Evolutionary conservation across 2,329 filamentous ascomycete species (phyloP).

Genomic region (Trichophyton benhamiae): DNA sequence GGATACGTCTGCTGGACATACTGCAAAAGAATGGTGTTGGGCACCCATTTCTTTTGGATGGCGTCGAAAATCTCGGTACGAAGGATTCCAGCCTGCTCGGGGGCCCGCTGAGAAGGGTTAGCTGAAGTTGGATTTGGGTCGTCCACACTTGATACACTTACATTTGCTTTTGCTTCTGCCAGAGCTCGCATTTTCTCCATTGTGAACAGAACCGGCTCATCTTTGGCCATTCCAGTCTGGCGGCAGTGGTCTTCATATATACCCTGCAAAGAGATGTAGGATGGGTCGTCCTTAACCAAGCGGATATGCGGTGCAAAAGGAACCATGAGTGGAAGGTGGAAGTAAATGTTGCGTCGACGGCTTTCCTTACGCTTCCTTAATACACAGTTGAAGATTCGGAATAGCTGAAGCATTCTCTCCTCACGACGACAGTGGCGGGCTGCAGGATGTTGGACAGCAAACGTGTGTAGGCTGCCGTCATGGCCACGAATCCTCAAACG

Average conservation of each 20-base stretch:
- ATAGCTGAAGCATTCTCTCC: slow-evolving; percentile 88
- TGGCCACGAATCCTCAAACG: slow-evolving; percentile 92
- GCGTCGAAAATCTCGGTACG: slow-evolving; percentile 86
- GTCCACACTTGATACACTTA: slow-evolving; percentile 18
- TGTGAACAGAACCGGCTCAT: slow-evolving; percentile 86
- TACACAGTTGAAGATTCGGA: slow-evolving; percentile 92
- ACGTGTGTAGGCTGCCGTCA: slow-evolving; percentile 92
- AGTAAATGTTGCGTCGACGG: slow-evolving; percentile 82
- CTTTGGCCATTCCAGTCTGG: slow-evolving; percentile 74
- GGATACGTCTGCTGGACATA: slow-evolving; percentile 85
- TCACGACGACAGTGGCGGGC: slow-evolving; percentile 85
- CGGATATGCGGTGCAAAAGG: slow-evolving; percentile 89
- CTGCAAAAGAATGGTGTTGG: slow-evolving; percentile 65
- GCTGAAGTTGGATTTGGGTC: slow-evolving; percentile 8
- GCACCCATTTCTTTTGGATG: slow-evolving; percentile 88
- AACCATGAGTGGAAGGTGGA: slow-evolving; percentile 90
- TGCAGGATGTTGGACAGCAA: slow-evolving; percentile 91
- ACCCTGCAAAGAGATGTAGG: slow-evolving; percentile 85
- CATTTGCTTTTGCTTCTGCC: slow-evolving; percentile 52
- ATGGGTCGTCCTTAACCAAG: slow-evolving; percentile 88
- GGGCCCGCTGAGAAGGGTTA: slow-evolving; percentile 31
- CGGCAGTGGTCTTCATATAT: slow-evolving; percentile 96
- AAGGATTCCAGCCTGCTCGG: slow-evolving; percentile 58
- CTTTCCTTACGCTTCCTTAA: slow-evolving; percentile 89
- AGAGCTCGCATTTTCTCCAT: slow-evolving; percentile 84